phyloP scores from a whole-genome alignment of 257 asterid genomes.

The Gentiana dahurica region DNA sequence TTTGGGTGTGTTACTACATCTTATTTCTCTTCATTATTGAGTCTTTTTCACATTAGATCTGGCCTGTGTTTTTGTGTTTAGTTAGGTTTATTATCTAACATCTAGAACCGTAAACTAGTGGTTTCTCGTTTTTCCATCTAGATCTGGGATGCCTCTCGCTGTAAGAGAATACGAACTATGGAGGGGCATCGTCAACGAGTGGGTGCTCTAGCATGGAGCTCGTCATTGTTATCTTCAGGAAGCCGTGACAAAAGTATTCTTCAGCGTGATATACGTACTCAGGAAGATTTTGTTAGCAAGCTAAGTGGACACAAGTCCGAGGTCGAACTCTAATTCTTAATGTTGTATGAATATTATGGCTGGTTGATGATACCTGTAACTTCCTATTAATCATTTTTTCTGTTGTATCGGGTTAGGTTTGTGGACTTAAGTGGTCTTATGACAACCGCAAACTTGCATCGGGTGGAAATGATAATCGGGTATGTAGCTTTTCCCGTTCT shows the following conservation, averaged over 20 bases:
- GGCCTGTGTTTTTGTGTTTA: neutral
- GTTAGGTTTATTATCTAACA: neutral
- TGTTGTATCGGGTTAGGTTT: slow-evolving; percentile 39
- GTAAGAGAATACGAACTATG: slow-evolving; percentile 88
- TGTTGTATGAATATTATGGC: neutral
- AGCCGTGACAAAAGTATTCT: slow-evolving; percentile 93
- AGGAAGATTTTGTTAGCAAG: slow-evolving; percentile 67
- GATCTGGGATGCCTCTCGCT: slow-evolving; percentile 93
- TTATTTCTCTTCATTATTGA: too few relatives aligned
- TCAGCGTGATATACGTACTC: slow-evolving; percentile 79
- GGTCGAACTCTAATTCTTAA: slow-evolving; percentile 32
- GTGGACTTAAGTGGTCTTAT: slow-evolving; percentile 98
- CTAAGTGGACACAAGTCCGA: slow-evolving; percentile 91
- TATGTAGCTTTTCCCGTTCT: slow-evolving; percentile 23
- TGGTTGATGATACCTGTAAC: neutral
- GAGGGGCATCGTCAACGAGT: slow-evolving; percentile 85
- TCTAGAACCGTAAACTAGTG: neutral
- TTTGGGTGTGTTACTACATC: too few relatives aligned
- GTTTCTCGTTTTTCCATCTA: slow-evolving; percentile 17
- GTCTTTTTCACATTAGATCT: too few relatives aligned
- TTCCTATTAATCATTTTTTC: neutral
- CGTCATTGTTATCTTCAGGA: slow-evolving; percentile 71
- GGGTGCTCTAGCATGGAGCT: slow-evolving; percentile 97
- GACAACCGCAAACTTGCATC: slow-evolving; percentile 95
- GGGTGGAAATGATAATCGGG: slow-evolving; percentile 93